Evolutionary conservation across 1,284 basidiomycete genomes (phyloP).

Genomic region (Pseudozyma sp.): DNA sequence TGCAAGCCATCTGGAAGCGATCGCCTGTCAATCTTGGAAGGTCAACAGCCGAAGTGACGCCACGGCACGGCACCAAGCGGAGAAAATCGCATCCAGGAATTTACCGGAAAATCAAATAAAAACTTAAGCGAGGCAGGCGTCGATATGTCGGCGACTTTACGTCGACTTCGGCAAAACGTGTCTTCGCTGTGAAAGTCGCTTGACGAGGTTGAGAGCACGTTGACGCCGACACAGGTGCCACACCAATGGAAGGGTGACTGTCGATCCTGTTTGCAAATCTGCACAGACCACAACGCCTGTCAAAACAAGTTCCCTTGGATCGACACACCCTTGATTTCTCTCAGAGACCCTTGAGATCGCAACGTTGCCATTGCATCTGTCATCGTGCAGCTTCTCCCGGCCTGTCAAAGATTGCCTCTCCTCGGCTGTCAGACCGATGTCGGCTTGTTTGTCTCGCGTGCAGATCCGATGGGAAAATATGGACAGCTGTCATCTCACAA

Average conservation of each 20-base stretch:
- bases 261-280: neutral
- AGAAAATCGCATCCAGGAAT: neutral
- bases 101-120: neutral
- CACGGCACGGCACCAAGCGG: neutral
- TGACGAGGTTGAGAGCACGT: neutral
- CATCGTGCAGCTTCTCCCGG: neutral
- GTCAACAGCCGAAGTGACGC: neutral
- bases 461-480: neutral
- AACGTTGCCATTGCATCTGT: neutral
- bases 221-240: neutral
- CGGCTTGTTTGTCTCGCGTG: neutral
- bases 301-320: too few relatives aligned
- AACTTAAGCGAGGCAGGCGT: neutral
- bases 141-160: neutral
- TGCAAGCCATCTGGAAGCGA: conserved; percentile 1
- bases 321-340: too few relatives aligned
- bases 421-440: neutral
- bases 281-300: neutral
- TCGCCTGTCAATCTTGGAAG: conserved; percentile 5
- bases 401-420: neutral
- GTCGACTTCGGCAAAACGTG: neutral
- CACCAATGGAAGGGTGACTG: neutral
- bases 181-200: too few relatives aligned
- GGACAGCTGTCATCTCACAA: neutral
- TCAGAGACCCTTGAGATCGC: too few relatives aligned